Evolutionary conservation across 305 asterid species (phyloP), one percentile per base, ranked within the genome.

Genomic region (Nicotiana rustica): DNA sequence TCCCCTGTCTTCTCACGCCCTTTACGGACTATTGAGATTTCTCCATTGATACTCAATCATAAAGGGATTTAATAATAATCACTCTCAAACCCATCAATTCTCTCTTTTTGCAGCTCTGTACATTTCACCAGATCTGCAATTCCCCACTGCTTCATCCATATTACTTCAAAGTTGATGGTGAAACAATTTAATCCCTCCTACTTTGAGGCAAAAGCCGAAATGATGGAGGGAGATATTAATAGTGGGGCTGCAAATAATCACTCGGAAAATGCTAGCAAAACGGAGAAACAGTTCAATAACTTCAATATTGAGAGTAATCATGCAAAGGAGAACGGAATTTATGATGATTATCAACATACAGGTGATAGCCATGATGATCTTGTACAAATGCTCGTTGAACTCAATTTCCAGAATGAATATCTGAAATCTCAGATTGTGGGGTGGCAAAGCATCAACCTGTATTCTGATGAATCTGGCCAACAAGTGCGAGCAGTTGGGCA

Each of bases 361-460:
- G 82, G 69, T 85, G 81, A 86, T 86, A 85, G 82, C 86, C 86
- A 85, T 4, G 93, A 92, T 56, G 90, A 91, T 67, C 97, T 93
- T 79, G 87, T 91, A 81, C 91, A 87, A 85, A 90, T 89, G 96
- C 93, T 95, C 84, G 85, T 90, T 64, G 98, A 95, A 84, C 97
- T 94, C 66, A 86, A 87, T 88, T 92, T 93, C 88, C 96, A 93
- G 92, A 95, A 92, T 87, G 98, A 92, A 84, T 96, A 91, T 86
- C 85, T 96, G 93, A 93, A 91, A 85, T 91, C 96, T 87, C 97
- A 95, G 86, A 90, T 89, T 79, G 89, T 82, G 85, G 96, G 89
- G 57, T 86, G 95, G 85, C 88, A 88, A 89, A 86, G 84, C 85
- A 82, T 80, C 81, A 67, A 78, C 77, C 80, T 73, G 19, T 83